These are phyloP conservation scores for Aspergillus novoparasiticus DNA, from an alignment of 2,329 filamentous ascomycete species.

Conservation along the genomic window DNA sequence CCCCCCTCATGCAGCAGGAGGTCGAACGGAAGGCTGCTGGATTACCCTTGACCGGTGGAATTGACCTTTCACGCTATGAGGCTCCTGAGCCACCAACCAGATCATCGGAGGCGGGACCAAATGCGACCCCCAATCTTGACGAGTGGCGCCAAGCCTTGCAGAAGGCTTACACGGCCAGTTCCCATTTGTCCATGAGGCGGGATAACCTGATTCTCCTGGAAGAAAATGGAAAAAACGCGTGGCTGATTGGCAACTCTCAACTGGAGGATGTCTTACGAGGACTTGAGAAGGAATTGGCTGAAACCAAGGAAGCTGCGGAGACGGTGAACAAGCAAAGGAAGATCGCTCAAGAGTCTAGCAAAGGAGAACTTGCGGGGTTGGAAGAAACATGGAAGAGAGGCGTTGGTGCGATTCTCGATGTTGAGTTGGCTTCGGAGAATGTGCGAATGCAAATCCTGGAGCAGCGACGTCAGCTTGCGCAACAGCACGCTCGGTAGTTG, in stretches of 20 bases:
- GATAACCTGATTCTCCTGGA: constrained; percentile 75
- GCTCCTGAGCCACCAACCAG: constrained; percentile 63
- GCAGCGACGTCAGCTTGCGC: constrained; percentile 51
- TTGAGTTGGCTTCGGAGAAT: constrained; percentile 78
- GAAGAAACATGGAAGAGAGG: constrained; percentile 80
- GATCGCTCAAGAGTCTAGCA: constrained; percentile 68
- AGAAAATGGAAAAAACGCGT: constrained; percentile 82
- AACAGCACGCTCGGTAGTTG: constrained; percentile 34
- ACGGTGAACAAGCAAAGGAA: constrained; percentile 71
- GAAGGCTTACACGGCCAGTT: constrained; percentile 60
- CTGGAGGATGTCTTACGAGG: constrained; percentile 70
- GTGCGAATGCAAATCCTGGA: constrained; percentile 69
- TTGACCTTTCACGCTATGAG: constrained; percentile 84
- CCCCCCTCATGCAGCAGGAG: constrained; percentile 68
- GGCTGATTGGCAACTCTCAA: constrained; percentile 82
- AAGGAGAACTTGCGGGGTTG: constrained; percentile 70
- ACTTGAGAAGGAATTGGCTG: constrained; percentile 75
- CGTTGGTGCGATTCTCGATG: constrained; percentile 79
- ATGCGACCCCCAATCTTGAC: constrained; percentile 37
- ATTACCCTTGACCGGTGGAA: constrained; percentile 60
- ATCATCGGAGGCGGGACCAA: constrained; percentile 28
- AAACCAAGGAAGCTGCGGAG: constrained; percentile 70
- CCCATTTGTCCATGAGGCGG: constrained; percentile 59
- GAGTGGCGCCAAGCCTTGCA: constrained; percentile 56
- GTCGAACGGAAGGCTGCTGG: constrained; percentile 66